Evolutionary conservation across 768 basidiomycete species (phyloP).

Genomic region (Saitozyma podzolica): DNA sequence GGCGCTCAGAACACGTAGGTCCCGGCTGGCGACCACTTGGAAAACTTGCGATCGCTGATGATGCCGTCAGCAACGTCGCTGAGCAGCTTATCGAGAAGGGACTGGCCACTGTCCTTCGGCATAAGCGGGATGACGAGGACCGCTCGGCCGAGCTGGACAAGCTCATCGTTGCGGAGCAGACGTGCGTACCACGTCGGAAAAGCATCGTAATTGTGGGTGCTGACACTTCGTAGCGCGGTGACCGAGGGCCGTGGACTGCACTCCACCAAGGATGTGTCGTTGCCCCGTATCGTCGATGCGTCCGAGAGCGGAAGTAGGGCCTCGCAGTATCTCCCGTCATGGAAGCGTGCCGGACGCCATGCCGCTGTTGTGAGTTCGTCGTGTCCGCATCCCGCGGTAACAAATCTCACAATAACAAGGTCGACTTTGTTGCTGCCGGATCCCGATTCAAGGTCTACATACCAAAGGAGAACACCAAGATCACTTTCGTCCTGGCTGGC

Average conservation of each 20-base stretch:
- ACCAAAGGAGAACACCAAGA: slow-evolving; percentile 86
- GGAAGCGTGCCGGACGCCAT: slow-evolving; percentile 83
- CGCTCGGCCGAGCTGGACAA: slow-evolving; percentile 95
- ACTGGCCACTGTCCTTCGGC: slow-evolving; percentile 81
- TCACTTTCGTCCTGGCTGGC: slow-evolving; percentile 90
- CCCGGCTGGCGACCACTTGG: neutral
- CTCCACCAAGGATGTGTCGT: slow-evolving; percentile 81
- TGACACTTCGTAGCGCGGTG: slow-evolving; percentile 62
- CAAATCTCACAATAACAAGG: slow-evolving; percentile 41
- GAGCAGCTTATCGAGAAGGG: slow-evolving; percentile 94
- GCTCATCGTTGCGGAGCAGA: slow-evolving; percentile 89
- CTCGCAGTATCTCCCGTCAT: slow-evolving; percentile 79
- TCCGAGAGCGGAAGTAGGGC: slow-evolving; percentile 82
- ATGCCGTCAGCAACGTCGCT: slow-evolving; percentile 71
- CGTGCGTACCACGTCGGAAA: slow-evolving; percentile 58
- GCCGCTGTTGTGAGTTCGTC: slow-evolving; percentile 60
- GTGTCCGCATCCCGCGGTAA: neutral
- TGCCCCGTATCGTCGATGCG: slow-evolving; percentile 80
- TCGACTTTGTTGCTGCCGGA: slow-evolving; percentile 91
- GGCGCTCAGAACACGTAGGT: slow-evolving; percentile 77
- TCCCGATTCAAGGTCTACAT: slow-evolving; percentile 94
- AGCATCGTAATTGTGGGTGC: slow-evolving; percentile 10
- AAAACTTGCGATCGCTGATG: neutral
- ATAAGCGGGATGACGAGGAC: slow-evolving; percentile 92
- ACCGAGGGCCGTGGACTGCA: slow-evolving; percentile 81